Percentiles rank a stretch among this genome's conserved stretches.
Conservation (phyloP, 495 filamentous ascomycete species). For the Penicillium angulare region DNA sequence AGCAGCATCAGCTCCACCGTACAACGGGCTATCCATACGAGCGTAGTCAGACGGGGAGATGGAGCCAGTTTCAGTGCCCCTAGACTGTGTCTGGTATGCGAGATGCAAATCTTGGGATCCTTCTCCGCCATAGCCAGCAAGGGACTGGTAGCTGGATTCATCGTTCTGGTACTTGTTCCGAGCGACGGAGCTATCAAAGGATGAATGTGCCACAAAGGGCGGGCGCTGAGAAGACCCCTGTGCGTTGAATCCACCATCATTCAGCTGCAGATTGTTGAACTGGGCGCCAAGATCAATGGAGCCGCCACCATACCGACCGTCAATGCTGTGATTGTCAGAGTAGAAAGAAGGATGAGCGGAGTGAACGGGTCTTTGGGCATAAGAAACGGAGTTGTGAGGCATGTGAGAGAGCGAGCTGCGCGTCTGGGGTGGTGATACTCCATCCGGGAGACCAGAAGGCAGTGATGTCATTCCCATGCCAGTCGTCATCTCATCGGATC, state of each 20-base stretch:
- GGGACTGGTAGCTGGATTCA: constrained; percentile 31
- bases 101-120: constrained; percentile 32
- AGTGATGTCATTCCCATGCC: constrained; percentile 31
- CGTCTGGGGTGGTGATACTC: constrained; percentile 24
- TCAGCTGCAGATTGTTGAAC: constrained; percentile 37
- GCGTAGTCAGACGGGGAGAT: constrained; percentile 56
- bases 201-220: constrained; percentile 27
- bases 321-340: constrained; percentile 39
- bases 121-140: constrained; percentile 25
- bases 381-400: constrained; percentile 41
- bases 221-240: constrained; percentile 28
- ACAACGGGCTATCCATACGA: constrained; percentile 60
- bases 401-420: constrained; percentile 37
- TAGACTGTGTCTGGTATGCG: constrained; percentile 26
- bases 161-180: constrained; percentile 31
- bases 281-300: constrained; percentile 33
- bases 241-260: constrained; percentile 23
- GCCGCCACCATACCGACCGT: constrained; percentile 28
- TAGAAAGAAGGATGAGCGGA: constrained; percentile 40
- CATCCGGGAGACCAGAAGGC: constrained; percentile 28
- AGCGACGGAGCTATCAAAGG: constrained; percentile 33
- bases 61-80: constrained; percentile 32
- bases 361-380: constrained; percentile 32
- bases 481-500: constrained; percentile 28
- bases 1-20: constrained; percentile 40